Evolutionary conservation across 257 asterid species (phyloP), one percentile per base, ranked within the genome.

Genomic region (Solanum sitiens): DNA sequence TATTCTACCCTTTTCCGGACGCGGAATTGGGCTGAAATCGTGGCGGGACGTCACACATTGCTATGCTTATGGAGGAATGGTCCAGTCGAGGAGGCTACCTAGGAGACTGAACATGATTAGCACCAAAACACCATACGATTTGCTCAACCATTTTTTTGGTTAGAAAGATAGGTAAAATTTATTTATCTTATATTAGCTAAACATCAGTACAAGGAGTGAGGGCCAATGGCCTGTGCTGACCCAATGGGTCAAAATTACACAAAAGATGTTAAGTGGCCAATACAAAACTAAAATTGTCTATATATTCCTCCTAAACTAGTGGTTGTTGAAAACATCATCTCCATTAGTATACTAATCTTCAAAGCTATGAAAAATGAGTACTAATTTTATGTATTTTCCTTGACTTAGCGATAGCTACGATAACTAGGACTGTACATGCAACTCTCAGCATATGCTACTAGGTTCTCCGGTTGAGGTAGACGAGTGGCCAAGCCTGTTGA

Each of bases 371-470:
- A 30, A n/a, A 15, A 72, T 71, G 6, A 68, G 8, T 35, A 23
- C 68, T 35, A 67, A 25, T 27, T 33, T n/a, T 80, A 20, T 21
- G 11, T 14, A 39, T 85, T 6, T 87, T 87, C 44, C 61, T 37
- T 85, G 10, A 67, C 90, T 95, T 90, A 96, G 72, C 98, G 95
- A 86, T 94, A 96, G 92, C 91, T 94, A 67, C 93, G 93, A 56
- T 96, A 96, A 86, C 90, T 90, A 42, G 99, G 99, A 92, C 98
- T 94, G 93, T 96, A 96, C 99, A 96, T 95, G 82, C 96, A 96
- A 91, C 98, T 95, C 87, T 93, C 95, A 14, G 99, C 98, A 75
- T 94, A 91, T 76, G 94, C 90, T 59, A 87, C 95, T 45, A 96
- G 91, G 89, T 94, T 92, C 33, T 90, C 92, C 0, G 98, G 99